Evolutionary conservation across 306 rosid species (phyloP).

Genomic region (Rosa persica): DNA sequence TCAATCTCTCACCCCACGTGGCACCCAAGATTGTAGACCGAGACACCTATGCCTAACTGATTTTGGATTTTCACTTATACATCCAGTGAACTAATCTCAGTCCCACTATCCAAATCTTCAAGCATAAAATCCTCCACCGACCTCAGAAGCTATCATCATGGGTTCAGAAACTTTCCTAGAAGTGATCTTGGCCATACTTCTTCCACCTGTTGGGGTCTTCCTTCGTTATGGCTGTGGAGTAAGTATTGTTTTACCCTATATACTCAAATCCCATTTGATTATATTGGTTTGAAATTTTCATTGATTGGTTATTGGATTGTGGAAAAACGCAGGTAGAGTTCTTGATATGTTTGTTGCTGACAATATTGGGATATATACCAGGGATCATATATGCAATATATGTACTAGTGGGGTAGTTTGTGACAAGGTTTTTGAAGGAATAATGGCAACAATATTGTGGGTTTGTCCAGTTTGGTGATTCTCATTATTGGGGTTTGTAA

Average conservation of each 20-base stretch:
- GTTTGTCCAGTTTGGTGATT: not conserved
- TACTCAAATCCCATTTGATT: not conserved
- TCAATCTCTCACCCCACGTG: not conserved
- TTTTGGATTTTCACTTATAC: not conserved
- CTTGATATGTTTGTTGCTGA: constrained; percentile 60
- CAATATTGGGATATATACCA: constrained; percentile 62
- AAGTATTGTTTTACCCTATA: not conserved
- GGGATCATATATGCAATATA: constrained; percentile 71
- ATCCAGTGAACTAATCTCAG: not conserved
- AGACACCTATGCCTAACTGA: not conserved
- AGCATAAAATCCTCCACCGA: not conserved
- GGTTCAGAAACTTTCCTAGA: constrained; percentile 66
- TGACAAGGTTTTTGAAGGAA: not conserved
- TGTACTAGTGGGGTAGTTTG: constrained; percentile 49
- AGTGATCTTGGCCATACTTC: constrained; percentile 51
- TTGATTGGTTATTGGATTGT: not conserved
- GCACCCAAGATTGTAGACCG: not conserved
- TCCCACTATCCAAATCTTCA: not conserved
- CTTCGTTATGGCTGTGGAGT: constrained; percentile 71
- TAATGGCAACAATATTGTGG: not conserved
- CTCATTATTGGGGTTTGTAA: not conserved
- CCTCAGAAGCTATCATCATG: constrained; percentile 25
- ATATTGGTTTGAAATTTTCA: not conserved
- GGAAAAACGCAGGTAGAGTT: constrained; percentile 59
- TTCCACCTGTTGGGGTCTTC: constrained; percentile 77